Evolutionary conservation across 2,329 filamentous ascomycete genomes (phyloP), one percentile per base, ranked within the genome.

Genomic region (Spiromastix sp.): DNA sequence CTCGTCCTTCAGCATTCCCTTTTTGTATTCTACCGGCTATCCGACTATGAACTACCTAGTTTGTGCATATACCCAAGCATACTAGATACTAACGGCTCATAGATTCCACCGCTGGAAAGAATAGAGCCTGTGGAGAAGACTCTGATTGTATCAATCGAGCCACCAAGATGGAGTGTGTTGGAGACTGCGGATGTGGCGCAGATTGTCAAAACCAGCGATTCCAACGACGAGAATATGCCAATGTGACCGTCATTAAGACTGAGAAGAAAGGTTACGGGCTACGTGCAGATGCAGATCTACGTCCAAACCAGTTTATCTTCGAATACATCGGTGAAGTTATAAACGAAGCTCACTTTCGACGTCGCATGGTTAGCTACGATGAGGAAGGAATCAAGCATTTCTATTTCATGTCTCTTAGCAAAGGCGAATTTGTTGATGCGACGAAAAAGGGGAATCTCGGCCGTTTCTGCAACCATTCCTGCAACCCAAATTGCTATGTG

Each of bases 311-410:
- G 54, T 94, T 98, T 56, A 85, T 98, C 48, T 96, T 85, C 56
- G 91, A 98, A 63, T 98, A 98, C 59, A 89, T 98, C 49, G 91
- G 91, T 49, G 91, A 98, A 62, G 91, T 96, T 48, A 95, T 98
- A 56, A 89, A 93, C 50, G 89, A 98, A 61, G 72, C 76, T 19
- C 81, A 81, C 8, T 96, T 96, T 55, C 82, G 86, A 37, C 77
- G 79, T 39, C 85, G 91, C 42, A 95, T 93, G 79, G 67, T 85
- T 25, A 82, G 93, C 52, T 98, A 98, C 60, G 86, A 95, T 54
- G 74, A 91, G 31, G 85, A 96, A 58, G 87, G 87, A 42, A 95
- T 98, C 70, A 94, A 93, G 60, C 91, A 98, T 62, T 98, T 98
- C 60, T 98, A 98, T 63, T 98, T 98, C 67, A 98, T 98, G 91